These are phyloP conservation scores for Lachancea dasiensis DNA, from an alignment of 805 yeast genomes.

Conservation along the genomic window DNA sequence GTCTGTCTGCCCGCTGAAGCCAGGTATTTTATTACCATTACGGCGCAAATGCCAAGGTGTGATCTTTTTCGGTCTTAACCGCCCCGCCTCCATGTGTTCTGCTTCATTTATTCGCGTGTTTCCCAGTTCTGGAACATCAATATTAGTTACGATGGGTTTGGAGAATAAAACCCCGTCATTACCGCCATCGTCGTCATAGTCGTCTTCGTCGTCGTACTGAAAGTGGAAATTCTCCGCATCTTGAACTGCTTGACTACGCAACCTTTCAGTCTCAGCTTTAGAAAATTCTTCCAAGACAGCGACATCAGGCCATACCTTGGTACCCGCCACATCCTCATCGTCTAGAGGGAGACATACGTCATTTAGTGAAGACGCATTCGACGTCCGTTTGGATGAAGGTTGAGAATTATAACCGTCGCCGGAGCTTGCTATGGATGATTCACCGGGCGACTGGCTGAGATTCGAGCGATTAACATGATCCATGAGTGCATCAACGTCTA, in stretches of 20 bases:
- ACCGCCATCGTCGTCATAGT: constrained; percentile 30
- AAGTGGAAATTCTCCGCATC: constrained; percentile 36
- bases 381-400: constrained; percentile 37
- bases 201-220: constrained; percentile 32
- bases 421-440: constrained; percentile 10
- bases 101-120: constrained; percentile 49
- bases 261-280: constrained; percentile 53
- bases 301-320: constrained; percentile 75
- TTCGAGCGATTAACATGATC: constrained; percentile 21
- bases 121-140: constrained; percentile 37
- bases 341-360: constrained; percentile 91
- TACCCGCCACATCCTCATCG: constrained; percentile 30
- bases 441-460: constrained; percentile 4
- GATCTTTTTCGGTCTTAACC: constrained; percentile 68
- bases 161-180: constrained; percentile 35
- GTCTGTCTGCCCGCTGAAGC: constrained; percentile 5
- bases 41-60: constrained; percentile 63
- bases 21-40: constrained; percentile 10
- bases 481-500: constrained; percentile 32
- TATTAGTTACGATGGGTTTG: constrained; percentile 39
- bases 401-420: constrained; percentile 36
- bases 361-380: constrained; percentile 67
- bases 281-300: constrained; percentile 70
- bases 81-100: constrained; percentile 45
- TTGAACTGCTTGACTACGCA: constrained; percentile 36